Base-by-base conservation (phyloP, 192 early-diverging fungal genomes). In the Dissophora ornata region DNA sequence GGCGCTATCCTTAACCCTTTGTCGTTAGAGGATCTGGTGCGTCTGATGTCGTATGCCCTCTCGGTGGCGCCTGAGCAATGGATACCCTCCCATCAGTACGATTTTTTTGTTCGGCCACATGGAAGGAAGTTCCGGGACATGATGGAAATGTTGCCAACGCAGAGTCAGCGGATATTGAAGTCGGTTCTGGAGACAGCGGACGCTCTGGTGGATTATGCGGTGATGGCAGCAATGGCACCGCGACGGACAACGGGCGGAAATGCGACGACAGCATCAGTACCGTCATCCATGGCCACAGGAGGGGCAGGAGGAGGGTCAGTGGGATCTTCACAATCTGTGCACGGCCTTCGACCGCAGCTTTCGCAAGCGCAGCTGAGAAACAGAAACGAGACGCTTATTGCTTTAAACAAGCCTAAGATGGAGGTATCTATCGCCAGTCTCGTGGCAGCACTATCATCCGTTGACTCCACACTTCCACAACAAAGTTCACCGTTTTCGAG, bases 11-110 rank as follows among this genome's bases (percentile, higher is more conserved):
- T 75, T 4, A 44, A 55, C 1, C 71, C 62, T 0, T 33, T 75
- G 2, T 40, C 71, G 16, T 13, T 75, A 6, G 56, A 66, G 10
- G 57, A 54, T 4, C 25, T 75, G 7, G 50, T 66, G 3, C 36
- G 47, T 18, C 19, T 75, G 15, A 22, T 67, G 11, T 48, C 30
- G 1, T 67, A 48, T 10, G 40, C 57, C 10, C 44, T 75, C 0
- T 53, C 71, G 4, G 9, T 60, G n/a, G 71, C 63, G 1, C 71
- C 71, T 0, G 57, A 67, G 5, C 63, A 75, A 40, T 75, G 71
- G 71, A 75, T 75, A 15, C 71, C 71, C 2, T 67, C 57, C 57
- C 71, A 75, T 36, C 45, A 67, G 22, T 75, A 75, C 21, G 71
- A 75, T 25, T 75, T 75, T 29, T 75, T 75, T 56, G 34, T 66